Evolutionary conservation across 2,329 filamentous ascomycete species (phyloP).

Genomic region (Cadophora sp.): DNA sequence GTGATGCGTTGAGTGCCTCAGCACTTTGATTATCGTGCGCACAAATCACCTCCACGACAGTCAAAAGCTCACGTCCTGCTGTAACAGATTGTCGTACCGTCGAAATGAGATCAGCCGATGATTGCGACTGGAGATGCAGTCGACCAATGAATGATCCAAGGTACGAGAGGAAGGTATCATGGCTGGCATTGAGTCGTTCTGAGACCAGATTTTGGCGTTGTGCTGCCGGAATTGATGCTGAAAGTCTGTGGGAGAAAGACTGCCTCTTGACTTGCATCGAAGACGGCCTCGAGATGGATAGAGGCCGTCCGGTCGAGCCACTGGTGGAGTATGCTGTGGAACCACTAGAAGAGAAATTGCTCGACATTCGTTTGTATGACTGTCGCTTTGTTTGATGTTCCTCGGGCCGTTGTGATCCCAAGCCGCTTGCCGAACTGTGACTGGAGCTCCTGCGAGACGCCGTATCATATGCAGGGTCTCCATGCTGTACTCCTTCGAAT

Average conservation of each 20-base stretch:
- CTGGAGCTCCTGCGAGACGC: conserved; percentile 41
- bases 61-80: conserved; percentile 80
- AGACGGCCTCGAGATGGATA: conserved; percentile 36
- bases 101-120: conserved; percentile 79
- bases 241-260: conserved; percentile 71
- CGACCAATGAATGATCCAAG: conserved; percentile 92
- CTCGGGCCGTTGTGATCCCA: conserved; percentile 37
- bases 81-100: conserved; percentile 85
- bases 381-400: conserved; percentile 40
- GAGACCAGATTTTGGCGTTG: conserved; percentile 80
- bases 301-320: conserved; percentile 26
- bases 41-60: conserved; percentile 82
- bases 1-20: conserved; percentile 70
- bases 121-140: conserved; percentile 90
- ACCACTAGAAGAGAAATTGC: conserved; percentile 32
- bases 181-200: conserved; percentile 77
- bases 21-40: conserved; percentile 75
- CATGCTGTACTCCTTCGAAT: conserved; percentile 51
- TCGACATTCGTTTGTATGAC: conserved; percentile 41
- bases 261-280: conserved; percentile 39
- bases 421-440: conserved; percentile 41
- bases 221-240: conserved; percentile 68
- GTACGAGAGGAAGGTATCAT: conserved; percentile 89
- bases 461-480: conserved; percentile 49
- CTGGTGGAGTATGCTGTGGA: conserved; percentile 24